Evolutionary conservation across 257 asterid species (phyloP), one percentile per base, ranked within the genome.

Genomic region (Schizonepeta tenuifolia): DNA sequence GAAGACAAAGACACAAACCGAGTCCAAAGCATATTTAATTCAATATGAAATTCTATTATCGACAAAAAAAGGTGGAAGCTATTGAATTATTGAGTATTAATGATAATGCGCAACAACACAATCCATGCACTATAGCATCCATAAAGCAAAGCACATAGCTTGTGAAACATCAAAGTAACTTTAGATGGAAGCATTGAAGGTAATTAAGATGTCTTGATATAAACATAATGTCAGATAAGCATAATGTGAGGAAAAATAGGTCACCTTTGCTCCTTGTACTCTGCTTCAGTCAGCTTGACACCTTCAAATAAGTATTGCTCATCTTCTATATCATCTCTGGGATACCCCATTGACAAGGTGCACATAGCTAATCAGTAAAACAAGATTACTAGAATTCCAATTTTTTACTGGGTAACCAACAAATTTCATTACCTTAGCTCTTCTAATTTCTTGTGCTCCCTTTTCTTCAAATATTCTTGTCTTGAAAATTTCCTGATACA

Each of bases 401-500:
- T 35, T 43, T 49, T 7, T 24, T 51, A 43, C 40, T 6, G 60
- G 56, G 54, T 55, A 66, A 67, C 18, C 31, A 74, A 35, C 14
- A 64, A 69, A 73, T 56, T 67, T 69, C 53, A 35, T 69, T 85
- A 89, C 97, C 91, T 80, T 75, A 90, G 90, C 84, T 89, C 97
- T 2, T 93, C 98, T 67, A 93, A 77, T 79, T 90, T 93, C 84
- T 90, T 89, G 56, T 89, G 93, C 92, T 93, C 98, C 81, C 98
- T 80, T 82, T 90, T 89, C 96, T 93, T 90, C 77, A 93, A 76
- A 75, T 93, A 93, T 75, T 89, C 96, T 78, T 88, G 97, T 76
- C 98, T 85, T 57, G 98, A 93, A 76, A 78, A 83, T 77, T 83
- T 88, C 84, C 97, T 88, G 84, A 69, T 75, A 51, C 65, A 54